Base-by-base conservation (phyloP, 805 yeast species). In the Wickerhamiella domercqiae region DNA sequence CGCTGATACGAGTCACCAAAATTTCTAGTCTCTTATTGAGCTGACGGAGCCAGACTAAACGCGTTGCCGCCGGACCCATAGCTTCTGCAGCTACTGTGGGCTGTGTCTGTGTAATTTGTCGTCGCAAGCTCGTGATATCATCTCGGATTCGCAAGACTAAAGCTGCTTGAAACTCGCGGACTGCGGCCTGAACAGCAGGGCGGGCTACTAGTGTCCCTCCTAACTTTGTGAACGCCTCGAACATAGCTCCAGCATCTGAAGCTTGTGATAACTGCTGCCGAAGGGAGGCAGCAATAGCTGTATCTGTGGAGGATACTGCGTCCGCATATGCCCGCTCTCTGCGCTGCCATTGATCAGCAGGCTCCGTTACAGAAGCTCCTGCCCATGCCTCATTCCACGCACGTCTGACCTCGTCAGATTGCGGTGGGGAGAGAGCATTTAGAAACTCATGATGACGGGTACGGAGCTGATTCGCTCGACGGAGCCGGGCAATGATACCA, bases 101-200 rank as follows among this genome's bases (percentile, higher is more conserved):
- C 13, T 30, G 20, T 13, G 9, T 17, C 5, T 18, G 33, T 20
- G 16, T 7, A n/a, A 6, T 21, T 17, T 13, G 13, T 18, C 5
- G 13, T 20, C 26, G 26, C 13, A 24, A 24, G 9, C 26, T 9
- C 11, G 7, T 22, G 7, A 45, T 17, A 16, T 41, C 46, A 3
- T 21, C 25, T 7, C 40, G 29, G 5, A 74, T 67, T 21, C 66
- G 62, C 3, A 54, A 55, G 2, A 76, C 52, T 5, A 78, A 51
- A 28, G 62, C 62, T 1, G 66, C 55, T 46, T 75, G 82, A 44
- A 71, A 73, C 39, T 71, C 77, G 39, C 68, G 73, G 28, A 75
- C 57, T 0, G 78, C 72, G n/a, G 64, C 63, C 34, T 76, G 59
- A 7, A 78, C 63, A 24, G 68, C 59, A 1, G 78, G 73, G 15